These are phyloP conservation scores for Boletales sp. DNA, from an alignment of 768 basidiomycete species.

Conservation along the genomic window DNA sequence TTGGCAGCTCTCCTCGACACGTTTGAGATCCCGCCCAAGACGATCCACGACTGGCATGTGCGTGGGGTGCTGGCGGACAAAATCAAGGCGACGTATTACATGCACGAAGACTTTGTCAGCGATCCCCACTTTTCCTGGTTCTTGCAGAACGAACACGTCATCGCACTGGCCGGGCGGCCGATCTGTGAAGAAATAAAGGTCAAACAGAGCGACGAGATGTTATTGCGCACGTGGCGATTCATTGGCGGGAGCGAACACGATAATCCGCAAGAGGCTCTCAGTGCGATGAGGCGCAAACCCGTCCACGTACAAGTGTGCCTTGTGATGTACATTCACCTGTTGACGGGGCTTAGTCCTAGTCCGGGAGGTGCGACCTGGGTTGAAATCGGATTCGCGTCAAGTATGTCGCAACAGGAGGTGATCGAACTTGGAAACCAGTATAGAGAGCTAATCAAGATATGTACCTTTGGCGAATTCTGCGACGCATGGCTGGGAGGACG, in stretches of 20 bases:
- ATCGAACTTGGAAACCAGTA: constrained; percentile 2
- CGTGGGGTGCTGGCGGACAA: constrained; percentile 32
- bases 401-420: constrained; percentile 2
- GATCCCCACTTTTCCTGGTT: constrained; percentile 37
- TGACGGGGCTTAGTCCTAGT: neutral
- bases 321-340: neutral
- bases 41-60: constrained; percentile 31
- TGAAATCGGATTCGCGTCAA: constrained; percentile 18
- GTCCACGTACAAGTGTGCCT: neutral
- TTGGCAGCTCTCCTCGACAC: constrained; percentile 21
- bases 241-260: constrained; percentile 6
- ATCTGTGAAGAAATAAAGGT: neutral
- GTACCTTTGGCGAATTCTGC: constrained; percentile 12
- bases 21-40: constrained; percentile 20
- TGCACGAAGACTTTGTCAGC: constrained; percentile 16
- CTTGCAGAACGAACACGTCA: constrained; percentile 30
- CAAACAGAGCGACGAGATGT: neutral
- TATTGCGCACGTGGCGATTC: neutral
- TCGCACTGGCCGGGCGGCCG: constrained; percentile 13
- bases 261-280: neutral
- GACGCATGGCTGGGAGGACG: neutral
- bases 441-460: constrained; percentile 1
- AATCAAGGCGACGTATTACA: constrained; percentile 29
- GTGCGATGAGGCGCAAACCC: neutral
- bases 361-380: constrained; percentile 5